Base-by-base conservation (phyloP, 768 basidiomycete species). In the Pulveroboletus ravenelii region DNA sequence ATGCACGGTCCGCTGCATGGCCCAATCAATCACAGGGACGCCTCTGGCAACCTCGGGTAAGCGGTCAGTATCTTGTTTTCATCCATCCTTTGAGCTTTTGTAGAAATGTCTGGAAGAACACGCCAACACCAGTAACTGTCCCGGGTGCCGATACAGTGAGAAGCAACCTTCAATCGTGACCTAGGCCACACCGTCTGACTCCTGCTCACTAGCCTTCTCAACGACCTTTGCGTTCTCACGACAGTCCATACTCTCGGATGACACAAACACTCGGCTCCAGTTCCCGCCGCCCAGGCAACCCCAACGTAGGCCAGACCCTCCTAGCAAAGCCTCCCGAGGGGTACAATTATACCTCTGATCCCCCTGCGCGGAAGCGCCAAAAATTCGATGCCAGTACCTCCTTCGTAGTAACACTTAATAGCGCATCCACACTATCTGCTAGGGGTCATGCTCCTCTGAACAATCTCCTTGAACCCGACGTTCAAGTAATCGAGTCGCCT, bases 11-110 rank as follows among this genome's bases (percentile, higher is more conserved):
- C 53, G 3, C n/a, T 32, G 17, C 10, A 51, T 34, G 47, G 32
- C 3, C 56, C 62, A 48, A 41, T 44, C 44, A 65, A 62, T 56
- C 41, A 52, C 42, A 69, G 68, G 58, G 68, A 69, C 39, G 69
- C 66, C 40, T 68, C 69, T 13, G 50, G 41, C 45, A 18, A 44
- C 34, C 45, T 55, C 5, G 9, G 15, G 67, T 62, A 50, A 56
- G 65, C 52, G 5, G 15, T n/a, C 45, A 38, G n/a, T 20, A 18
- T 38, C 10, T 36, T 3, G 44, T 54, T 37, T 30, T 29, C 41
- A 27, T 43, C 38, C 32, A 39, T 45, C 18, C 29, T n/a, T 39
- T 56, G 51, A 60, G 46, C 20, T 34, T 42, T 31, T 53, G 36
- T 25, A 54, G 47, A 58, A 0, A 1, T 9, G 3, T 0, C 10